Evolutionary conservation across 2,329 filamentous ascomycete species (phyloP).

Genomic region (Penicillium sp.): DNA sequence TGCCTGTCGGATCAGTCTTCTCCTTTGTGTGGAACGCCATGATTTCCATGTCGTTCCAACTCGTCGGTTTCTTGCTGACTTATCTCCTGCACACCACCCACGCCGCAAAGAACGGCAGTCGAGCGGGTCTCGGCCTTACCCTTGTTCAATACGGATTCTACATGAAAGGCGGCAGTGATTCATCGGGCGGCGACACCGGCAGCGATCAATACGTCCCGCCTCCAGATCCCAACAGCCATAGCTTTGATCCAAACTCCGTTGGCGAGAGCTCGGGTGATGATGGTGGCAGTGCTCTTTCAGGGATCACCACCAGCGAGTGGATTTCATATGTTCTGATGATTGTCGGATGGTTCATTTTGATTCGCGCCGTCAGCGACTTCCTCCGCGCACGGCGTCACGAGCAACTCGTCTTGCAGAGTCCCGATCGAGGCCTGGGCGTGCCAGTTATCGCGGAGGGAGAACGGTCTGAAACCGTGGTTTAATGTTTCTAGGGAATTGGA

Average conservation of each 20-base stretch:
- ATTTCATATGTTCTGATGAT: constrained; percentile 93
- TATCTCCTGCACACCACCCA: constrained; percentile 98
- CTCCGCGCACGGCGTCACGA: constrained; percentile 86
- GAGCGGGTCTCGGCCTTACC: constrained; percentile 90
- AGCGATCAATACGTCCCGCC: constrained; percentile 62
- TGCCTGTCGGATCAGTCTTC: constrained; percentile 86
- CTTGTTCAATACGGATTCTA: constrained; percentile 96
- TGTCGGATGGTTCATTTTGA: constrained; percentile 96
- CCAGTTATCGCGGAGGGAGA: constrained; percentile 88
- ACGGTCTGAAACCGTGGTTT: constrained; percentile 75
- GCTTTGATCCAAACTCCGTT: constrained; percentile 77
- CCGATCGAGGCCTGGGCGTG: constrained; percentile 81
- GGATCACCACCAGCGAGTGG: constrained; percentile 79
- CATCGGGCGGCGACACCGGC: constrained; percentile 42
- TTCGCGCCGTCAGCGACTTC: constrained; percentile 90
- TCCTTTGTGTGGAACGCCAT: constrained; percentile 79
- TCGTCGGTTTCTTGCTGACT: constrained; percentile 95
- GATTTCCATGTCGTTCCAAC: constrained; percentile 96
- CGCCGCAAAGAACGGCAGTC: constrained; percentile 95
- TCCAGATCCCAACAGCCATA: constrained; percentile 84
- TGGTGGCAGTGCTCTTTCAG: constrained; percentile 51
- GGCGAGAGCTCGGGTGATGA: constrained; percentile 45
- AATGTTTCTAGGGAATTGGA: constrained; percentile 33
- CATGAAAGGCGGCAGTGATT: constrained; percentile 70
- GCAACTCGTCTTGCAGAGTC: constrained; percentile 88